Evolutionary conservation across 768 basidiomycete species (phyloP).

Genomic region (Lactarius deliciosus): DNA sequence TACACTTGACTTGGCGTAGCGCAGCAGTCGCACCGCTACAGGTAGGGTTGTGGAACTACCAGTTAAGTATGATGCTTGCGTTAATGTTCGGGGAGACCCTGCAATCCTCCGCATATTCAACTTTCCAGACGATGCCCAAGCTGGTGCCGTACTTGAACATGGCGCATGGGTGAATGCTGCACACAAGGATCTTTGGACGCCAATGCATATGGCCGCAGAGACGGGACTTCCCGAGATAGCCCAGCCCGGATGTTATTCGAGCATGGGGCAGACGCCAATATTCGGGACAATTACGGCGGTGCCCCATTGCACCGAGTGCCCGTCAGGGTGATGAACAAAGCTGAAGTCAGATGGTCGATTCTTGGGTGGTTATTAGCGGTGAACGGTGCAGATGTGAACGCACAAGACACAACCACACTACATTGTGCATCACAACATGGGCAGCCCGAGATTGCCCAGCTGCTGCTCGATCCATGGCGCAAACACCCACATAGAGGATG

Average conservation of each 20-base stretch:
- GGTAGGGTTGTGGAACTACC: background rate
- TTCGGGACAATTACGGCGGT: background rate
- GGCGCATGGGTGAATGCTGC: background rate
- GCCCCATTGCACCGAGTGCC: background rate
- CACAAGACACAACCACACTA: too few species aligned
- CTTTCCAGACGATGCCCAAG: background rate
- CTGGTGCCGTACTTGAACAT: background rate
- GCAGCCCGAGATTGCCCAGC: too few species aligned
- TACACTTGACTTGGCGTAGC: too few species aligned
- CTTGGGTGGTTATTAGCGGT: background rate
- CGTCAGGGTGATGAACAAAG: background rate
- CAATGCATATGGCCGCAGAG: background rate
- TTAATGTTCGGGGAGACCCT: background rate
- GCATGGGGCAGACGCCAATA: background rate
- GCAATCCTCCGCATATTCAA: background rate
- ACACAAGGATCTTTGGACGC: background rate
- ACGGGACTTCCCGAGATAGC: background rate
- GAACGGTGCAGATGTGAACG: too few species aligned
- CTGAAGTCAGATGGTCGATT: background rate
- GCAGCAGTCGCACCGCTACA: too few species aligned
- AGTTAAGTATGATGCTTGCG: background rate
- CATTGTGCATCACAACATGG: too few species aligned
- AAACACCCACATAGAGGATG: background rate
- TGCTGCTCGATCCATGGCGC: background rate
- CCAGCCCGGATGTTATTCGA: background rate